Conservation (phyloP, 1,284 basidiomycete genomes). For the Volvariella surrecta region DNA sequence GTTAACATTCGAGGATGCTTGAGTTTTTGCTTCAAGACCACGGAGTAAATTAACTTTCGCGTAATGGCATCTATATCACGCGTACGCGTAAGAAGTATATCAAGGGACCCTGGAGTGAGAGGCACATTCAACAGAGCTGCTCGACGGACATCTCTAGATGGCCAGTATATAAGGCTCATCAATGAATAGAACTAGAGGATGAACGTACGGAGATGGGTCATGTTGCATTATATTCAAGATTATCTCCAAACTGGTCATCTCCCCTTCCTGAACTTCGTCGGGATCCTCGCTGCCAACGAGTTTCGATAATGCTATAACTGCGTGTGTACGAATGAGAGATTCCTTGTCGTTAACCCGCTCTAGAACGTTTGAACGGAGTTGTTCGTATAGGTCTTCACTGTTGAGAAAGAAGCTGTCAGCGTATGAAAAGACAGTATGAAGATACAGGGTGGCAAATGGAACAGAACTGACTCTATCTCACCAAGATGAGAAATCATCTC, state of each 20-base stretch:
- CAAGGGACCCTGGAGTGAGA: constrained; percentile 50
- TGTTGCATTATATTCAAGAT: constrained; percentile 68
- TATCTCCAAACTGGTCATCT: constrained; percentile 57
- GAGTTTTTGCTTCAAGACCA: constrained; percentile 52
- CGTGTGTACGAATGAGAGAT: constrained; percentile 73
- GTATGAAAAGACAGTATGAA: background rate
- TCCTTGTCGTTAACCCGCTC: constrained; percentile 86
- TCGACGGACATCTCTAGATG: constrained; percentile 78
- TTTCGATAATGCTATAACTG: constrained; percentile 80
- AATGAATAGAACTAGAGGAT: background rate
- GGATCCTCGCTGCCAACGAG: constrained; percentile 73
- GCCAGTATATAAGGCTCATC: background rate
- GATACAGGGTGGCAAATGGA: background rate
- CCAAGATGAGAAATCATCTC: constrained; percentile 77
- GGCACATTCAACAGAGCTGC: constrained; percentile 80
- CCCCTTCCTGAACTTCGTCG: constrained; percentile 56
- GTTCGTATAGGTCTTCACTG: constrained; percentile 78
- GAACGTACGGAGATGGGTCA: constrained; percentile 73
- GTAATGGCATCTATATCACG: constrained; percentile 82
- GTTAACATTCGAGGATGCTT: constrained; percentile 64
- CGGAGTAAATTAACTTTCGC: constrained; percentile 75
- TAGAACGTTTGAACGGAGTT: constrained; percentile 64
- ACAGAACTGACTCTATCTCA: constrained; percentile 68
- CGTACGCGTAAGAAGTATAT: constrained; percentile 70
- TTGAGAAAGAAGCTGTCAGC: constrained; percentile 2